These are phyloP conservation scores for Acer negundo DNA, from an alignment of 345 rosid genomes.

Conservation along the genomic window DNA sequence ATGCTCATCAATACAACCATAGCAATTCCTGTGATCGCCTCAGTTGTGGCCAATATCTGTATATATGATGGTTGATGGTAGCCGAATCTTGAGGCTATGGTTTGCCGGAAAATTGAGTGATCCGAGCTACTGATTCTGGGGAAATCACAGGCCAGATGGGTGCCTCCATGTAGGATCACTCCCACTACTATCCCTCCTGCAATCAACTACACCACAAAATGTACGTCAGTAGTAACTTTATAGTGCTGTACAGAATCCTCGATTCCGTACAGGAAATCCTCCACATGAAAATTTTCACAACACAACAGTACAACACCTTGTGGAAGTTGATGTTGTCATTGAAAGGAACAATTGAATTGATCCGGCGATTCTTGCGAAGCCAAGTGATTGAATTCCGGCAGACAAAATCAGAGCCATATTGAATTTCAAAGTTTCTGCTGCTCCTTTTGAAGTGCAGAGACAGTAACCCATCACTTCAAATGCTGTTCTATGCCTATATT, in stretches of 20 bases:
- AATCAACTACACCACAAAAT: constrained; percentile 31
- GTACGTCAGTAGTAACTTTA: no score
- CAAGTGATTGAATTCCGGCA: constrained; percentile 52
- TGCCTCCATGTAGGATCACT: constrained; percentile 59
- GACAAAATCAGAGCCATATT: constrained; percentile 58
- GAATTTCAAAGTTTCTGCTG: constrained; percentile 60
- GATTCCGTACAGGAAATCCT: no score
- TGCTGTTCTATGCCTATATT: constrained; percentile 45
- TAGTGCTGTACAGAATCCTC: no score
- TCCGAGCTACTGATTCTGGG: constrained; percentile 49
- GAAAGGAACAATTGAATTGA: constrained; percentile 45
- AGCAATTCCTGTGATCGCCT: constrained; percentile 48
- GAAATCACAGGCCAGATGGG: constrained; percentile 60
- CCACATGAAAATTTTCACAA: no score
- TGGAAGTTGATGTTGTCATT: constrained; percentile 61
- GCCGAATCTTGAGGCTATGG: constrained; percentile 45
- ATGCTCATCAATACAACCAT: constrained; percentile 60
- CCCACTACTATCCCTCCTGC: constrained; percentile 60
- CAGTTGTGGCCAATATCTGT: constrained; percentile 49
- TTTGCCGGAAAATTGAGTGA: constrained; percentile 35
- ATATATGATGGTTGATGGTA: constrained; percentile 51
- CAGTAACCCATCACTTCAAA: constrained; percentile 65
- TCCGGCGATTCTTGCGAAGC: constrained; percentile 41
- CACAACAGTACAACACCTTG: constrained; percentile 36
- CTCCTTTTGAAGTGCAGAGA: constrained; percentile 60